Percentiles rank a stretch among this genome's conserved stretches.
Evolutionary conservation across 2,329 filamentous ascomycete species (phyloP).

Genomic region (Salinomyces thailandicus): DNA sequence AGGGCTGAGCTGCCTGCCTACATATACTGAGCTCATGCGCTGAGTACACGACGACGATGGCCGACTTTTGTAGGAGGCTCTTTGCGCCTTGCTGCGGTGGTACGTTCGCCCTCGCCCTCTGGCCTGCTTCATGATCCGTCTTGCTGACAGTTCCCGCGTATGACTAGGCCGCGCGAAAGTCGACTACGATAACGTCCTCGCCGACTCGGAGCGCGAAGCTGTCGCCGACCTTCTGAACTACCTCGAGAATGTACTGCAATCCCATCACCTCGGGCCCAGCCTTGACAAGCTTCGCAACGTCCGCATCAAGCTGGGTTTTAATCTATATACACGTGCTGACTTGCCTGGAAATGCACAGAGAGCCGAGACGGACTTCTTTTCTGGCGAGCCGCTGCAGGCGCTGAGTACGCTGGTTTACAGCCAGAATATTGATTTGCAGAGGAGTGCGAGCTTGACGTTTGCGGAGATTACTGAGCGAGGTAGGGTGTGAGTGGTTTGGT

Average conservation of each 20-base stretch:
- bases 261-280: slow-evolving; percentile 7
- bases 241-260: slow-evolving; percentile 71
- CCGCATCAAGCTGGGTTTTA: slow-evolving; percentile 1
- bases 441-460: slow-evolving; percentile 95
- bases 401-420: slow-evolving; percentile 95
- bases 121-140: not conserved
- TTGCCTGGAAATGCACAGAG: slow-evolving; percentile 46
- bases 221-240: slow-evolving; percentile 92
- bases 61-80: slow-evolving; percentile 1
- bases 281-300: slow-evolving; percentile 1
- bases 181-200: slow-evolving; percentile 53
- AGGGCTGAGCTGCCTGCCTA: not conserved
- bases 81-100: slow-evolving; percentile 1
- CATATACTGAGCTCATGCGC: slow-evolving; percentile 1
- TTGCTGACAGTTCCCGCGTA: not conserved
- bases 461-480: slow-evolving; percentile 98
- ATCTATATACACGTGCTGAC: slow-evolving; percentile 12
- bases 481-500: slow-evolving; percentile 32
- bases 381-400: slow-evolving; percentile 84
- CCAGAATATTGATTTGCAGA: slow-evolving; percentile 94
- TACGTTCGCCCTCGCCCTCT: not conserved
- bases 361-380: slow-evolving; percentile 96
- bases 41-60: slow-evolving; percentile 1
- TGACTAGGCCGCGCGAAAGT: slow-evolving; percentile 27
- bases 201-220: slow-evolving; percentile 92